Base-by-base conservation (phyloP, 1,139 yeast genomes). In the Debaryomyces psychrophilus region DNA sequence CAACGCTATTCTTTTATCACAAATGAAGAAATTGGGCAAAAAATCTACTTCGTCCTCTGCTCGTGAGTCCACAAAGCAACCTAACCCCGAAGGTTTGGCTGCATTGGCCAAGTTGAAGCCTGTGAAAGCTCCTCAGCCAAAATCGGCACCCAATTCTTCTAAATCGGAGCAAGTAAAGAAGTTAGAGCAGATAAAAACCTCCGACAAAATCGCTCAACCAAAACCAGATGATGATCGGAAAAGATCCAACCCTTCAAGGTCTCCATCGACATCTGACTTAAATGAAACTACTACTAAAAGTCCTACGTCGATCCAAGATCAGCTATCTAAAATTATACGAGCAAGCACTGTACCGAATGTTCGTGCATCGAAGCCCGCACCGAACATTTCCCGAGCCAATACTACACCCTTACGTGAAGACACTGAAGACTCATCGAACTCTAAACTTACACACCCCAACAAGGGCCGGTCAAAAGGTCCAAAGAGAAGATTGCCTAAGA, bases 401-500 rank as follows among this genome's bases (percentile, higher is more conserved):
- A 48, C 59, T 2, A 55, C 47, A 14, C 51, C 54, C 2, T 26
- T 36, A 15, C 35, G 4, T 38, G 44, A 18, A 37, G 48, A 44
- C 39, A 45, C 37, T 35, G 49, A 43, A 29, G 55, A 48, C 12
- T 38, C 52, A 5, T 9, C 28, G 1, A 45, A 41, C 27, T 12
- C 31, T 18, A 38, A 37, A 23, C 67, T 86, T 48, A 69, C 67
- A 0, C 95, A 87, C 58, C 68, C 80, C 8, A 86, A 79, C 39
- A 87, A 86, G 60, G 56, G 68, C 1, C 71, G 96, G 50, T 69
- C 90, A 4, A 82, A 77, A 56, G 96, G 96, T 0, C 96, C 96
- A 2, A 84, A 79, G 60, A 71, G 96, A 58, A 75, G 87, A 51
- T 73, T 83, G 31, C 95, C 95, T 0, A 76, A 71, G 48, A 54